Conservation (phyloP, 2,329 filamentous ascomycete species). For the Amylocarpus encephaloides region DNA sequence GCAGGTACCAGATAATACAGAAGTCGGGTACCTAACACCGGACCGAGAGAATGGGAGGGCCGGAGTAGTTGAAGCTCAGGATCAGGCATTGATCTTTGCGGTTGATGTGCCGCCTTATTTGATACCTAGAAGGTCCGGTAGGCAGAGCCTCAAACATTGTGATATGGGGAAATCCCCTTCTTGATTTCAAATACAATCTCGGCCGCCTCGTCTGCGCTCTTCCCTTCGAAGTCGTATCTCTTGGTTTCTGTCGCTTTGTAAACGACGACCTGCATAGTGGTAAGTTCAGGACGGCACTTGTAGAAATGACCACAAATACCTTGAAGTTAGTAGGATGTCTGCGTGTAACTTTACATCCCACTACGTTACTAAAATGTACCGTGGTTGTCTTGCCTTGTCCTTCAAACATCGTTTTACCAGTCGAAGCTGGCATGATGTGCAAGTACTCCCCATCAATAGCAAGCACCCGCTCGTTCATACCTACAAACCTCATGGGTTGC, state of each 20-base stretch:
- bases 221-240: slow-evolving; percentile 80
- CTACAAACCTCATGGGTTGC: slow-evolving; percentile 74
- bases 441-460: slow-evolving; percentile 82
- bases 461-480: slow-evolving; percentile 67
- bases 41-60: no score
- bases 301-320: slow-evolving; percentile 39
- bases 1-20: no score
- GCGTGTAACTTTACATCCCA: slow-evolving; percentile 74
- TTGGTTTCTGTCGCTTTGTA: slow-evolving; percentile 73
- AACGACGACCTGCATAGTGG: slow-evolving; percentile 54
- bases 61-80: no score
- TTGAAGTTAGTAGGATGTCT: slow-evolving; percentile 78
- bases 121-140: neutral
- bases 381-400: slow-evolving; percentile 67
- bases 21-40: no score
- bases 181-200: slow-evolving; percentile 75
- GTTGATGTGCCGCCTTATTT: no score
- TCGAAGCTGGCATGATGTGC: slow-evolving; percentile 69
- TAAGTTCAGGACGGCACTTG: neutral
- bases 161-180: slow-evolving; percentile 64
- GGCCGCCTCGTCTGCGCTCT: slow-evolving; percentile 62
- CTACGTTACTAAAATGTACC: slow-evolving; percentile 74
- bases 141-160: slow-evolving; percentile 20
- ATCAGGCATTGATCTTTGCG: no score
- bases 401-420: slow-evolving; percentile 59